phyloP scores from a whole-genome alignment of 139 green algal species.

The Volvox reticuliferus region DNA sequence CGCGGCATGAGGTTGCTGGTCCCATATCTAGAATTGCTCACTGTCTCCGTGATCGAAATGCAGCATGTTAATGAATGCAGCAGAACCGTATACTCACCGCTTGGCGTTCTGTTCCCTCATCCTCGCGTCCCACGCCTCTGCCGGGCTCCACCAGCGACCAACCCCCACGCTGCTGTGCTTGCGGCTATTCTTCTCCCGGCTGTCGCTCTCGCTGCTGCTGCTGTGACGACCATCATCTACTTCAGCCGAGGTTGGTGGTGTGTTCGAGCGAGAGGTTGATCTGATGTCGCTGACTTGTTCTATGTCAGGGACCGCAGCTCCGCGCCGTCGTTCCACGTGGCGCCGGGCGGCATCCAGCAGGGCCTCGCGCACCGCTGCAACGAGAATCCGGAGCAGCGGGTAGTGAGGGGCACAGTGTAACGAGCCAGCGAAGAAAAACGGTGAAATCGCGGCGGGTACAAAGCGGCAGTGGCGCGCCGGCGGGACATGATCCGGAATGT shows the following conservation, averaged over 20 bases:
- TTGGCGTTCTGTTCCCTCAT: slow-evolving; percentile 13
- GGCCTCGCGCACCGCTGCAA: neutral
- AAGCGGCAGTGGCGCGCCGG: too few species aligned
- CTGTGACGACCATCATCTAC: too few species aligned
- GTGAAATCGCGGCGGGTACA: too few species aligned
- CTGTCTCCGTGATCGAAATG: too few species aligned
- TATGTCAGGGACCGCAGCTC: neutral
- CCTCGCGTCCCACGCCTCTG: neutral
- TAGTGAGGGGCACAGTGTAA: too few species aligned
- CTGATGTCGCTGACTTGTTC: too few species aligned
- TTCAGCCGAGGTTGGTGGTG: neutral
- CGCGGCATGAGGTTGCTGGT: too few species aligned
- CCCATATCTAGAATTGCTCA: too few species aligned
- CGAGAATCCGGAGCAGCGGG: neutral
- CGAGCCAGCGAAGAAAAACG: too few species aligned
- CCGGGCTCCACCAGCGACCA: too few species aligned
- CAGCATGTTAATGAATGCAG: too few species aligned
- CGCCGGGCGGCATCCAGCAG: slow-evolving; percentile 12
- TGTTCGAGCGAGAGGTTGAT: neutral
- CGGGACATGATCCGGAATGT: too few species aligned
- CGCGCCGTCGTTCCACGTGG: slow-evolving; percentile 3
- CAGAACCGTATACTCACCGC: neutral
- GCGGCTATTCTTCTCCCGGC: neutral
- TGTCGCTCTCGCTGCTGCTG: neutral
- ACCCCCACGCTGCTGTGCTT: neutral